Base-by-base conservation (phyloP, 352 stramenopile genomes). In the Proteromonas lacertae region DNA sequence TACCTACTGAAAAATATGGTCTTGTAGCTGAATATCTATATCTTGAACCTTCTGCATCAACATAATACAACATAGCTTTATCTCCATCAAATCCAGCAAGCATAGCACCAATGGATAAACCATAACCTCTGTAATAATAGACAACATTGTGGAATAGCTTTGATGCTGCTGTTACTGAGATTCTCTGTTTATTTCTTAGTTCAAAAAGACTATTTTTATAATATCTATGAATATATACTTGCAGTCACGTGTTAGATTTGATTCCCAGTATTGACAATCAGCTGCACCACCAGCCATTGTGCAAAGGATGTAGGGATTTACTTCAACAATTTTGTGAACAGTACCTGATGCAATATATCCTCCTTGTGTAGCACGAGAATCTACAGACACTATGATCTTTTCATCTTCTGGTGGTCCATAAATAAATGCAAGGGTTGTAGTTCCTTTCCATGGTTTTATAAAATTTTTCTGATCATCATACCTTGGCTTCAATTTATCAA, bases 301-400 rank as follows among this genome's bases (percentile, higher is more conserved):
- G 28, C 82, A 86, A 0, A 99, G 59, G 28, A 99, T 77, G 52
- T 94, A 96, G 18, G 90, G 82, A 60, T 96, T 99, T 59, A 99
- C 96, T 57, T 91, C 72, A 59, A 98, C 97, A 13, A 99, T 66
- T 60, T 99, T 99, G 52, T 97, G 91, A 20, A 99, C 84, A 25
- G 87, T 83, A 18, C 82, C 69, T 20, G 81, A 96, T 6, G 82
- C 75, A 32, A 99, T 90, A 69, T 95, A 99, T 23, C 76, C 61
- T 6, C 88, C 88, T 71, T 92, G 89, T 21, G 86, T 96, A 24
- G 80, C 90, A 43, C 88, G 71, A 39, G 83, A 97, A 60, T 99
- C 88, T 24, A 99, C 88, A 35, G 72, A 79, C 20, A 97, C 78
- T 45, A 94, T 66, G 44, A 99, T 91, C 33, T 86, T 74, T 30